Base-by-base conservation (phyloP, 2,329 filamentous ascomycete species). In the Cercospora brassicicola region DNA sequence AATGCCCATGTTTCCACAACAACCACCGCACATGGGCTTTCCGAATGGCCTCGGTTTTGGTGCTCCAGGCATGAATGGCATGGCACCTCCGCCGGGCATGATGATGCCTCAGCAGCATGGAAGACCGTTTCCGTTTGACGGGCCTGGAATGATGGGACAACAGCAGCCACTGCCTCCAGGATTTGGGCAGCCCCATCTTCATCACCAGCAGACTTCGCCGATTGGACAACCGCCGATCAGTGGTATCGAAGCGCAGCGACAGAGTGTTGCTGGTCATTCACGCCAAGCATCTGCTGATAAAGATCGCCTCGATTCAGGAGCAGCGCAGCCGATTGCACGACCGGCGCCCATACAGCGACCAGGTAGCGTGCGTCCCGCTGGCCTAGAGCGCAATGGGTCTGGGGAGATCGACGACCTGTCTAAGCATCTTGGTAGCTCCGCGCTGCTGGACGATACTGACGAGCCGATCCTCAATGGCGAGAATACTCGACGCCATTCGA, bases 311-410 rank as follows among this genome's bases (percentile, higher is more conserved):
- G 91, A 94, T 8, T 82, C 83, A 15, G 81, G 84, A 33, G 83
- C 87, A 64, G 84, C 89, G 36, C 90, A 93, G 70, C 91, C 92
- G 1, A 94, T 96, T 69, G 87, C 90, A 56, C 87, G 93, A 64
- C 94, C 94, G 28, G 88, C 91, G 26, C 94, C 94, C 0, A 97
- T 98, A 71, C 92, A 94, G 70, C 88, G 93, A 36, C 94, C 95
- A 0, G 89, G 90, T 15, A 97, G 93, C 78, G 88, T 85, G 9
- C 84, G 85, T 69, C 86, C 86, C 31, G 11, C 51, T 20, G 80
- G 77, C 45, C 78, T 81, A 31, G 80, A 83, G 20, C 76, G 78
- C 67, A 78, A 77, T 51, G 77, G 71, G 57, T 75, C 78, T 1
- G 84, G 85, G 28, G 89, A 90, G 65, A 82, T 93, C 13, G 78